Conservation (phyloP, 2,329 filamentous ascomycete genomes). For the Emmonsiellopsis sp. region DNA sequence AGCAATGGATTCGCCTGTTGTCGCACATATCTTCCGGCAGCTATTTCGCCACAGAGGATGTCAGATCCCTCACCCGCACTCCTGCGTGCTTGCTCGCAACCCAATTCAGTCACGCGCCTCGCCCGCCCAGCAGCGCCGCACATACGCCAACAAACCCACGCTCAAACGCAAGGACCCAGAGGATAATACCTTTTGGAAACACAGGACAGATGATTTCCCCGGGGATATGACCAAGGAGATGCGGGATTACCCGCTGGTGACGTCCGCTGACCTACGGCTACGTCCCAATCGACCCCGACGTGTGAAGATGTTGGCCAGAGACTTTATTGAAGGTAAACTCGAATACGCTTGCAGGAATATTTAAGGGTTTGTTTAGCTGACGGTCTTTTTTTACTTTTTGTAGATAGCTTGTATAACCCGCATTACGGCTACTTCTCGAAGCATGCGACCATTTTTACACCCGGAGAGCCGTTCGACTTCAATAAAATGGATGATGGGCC, state of each 20-base stretch:
- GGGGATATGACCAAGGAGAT: constrained; percentile 74
- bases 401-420: constrained; percentile 90
- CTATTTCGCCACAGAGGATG: constrained; percentile 69
- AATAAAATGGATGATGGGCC: constrained; percentile 70
- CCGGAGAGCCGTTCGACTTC: constrained; percentile 88
- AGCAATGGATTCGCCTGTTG: constrained; percentile 70
- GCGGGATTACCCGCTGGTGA: constrained; percentile 72
- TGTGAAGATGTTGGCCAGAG: constrained; percentile 94
- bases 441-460: constrained; percentile 90
- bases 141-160: constrained; percentile 29
- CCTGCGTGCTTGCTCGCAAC: constrained; percentile 16
- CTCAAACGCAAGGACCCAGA: constrained; percentile 26
- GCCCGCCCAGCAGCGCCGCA: constrained; percentile 25
- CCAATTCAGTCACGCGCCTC: constrained; percentile 1
- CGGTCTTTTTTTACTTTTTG: constrained; percentile 2
- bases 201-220: constrained; percentile 65
- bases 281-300: constrained; percentile 68
- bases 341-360: background rate
- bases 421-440: constrained; percentile 95
- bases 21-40: constrained; percentile 72
- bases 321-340: constrained; percentile 85
- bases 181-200: constrained; percentile 73
- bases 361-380: background rate
- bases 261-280: constrained; percentile 64
- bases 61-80: constrained; percentile 41